These are phyloP conservation scores for Plasmodium knowlesi DNA, from an alignment of 169 alveolate species.

Conservation along the genomic window DNA sequence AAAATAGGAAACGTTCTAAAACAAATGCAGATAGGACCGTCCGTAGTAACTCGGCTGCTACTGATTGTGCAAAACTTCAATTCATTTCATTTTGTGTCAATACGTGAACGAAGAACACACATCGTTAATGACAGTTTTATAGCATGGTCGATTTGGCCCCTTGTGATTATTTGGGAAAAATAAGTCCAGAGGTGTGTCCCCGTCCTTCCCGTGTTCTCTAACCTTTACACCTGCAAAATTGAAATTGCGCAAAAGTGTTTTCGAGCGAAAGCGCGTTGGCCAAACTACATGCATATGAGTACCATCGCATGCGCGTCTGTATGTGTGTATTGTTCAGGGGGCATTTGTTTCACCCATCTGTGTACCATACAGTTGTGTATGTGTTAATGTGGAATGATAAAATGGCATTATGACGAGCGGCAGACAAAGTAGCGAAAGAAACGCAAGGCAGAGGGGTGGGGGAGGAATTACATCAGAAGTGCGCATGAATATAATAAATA, in stretches of 20 bases:
- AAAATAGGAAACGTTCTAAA: background rate
- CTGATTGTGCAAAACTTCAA: background rate
- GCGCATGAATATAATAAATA: background rate
- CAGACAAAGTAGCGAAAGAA: background rate
- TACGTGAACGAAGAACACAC: background rate
- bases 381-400: background rate
- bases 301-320: background rate
- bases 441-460: too few species aligned
- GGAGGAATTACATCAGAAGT: background rate
- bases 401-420: background rate
- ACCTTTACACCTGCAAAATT: background rate
- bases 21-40: background rate
- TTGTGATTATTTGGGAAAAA: background rate
- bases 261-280: background rate
- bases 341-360: background rate
- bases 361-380: background rate
- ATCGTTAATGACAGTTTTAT: background rate
- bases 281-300: background rate
- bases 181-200: background rate
- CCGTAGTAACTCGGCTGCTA: background rate
- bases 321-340: background rate
- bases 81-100: background rate
- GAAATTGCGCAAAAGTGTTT: background rate
- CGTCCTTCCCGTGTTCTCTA: background rate
- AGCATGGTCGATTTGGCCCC: background rate